Base-by-base conservation (phyloP, 768 basidiomycete species). In the Suillus hirtellus region DNA sequence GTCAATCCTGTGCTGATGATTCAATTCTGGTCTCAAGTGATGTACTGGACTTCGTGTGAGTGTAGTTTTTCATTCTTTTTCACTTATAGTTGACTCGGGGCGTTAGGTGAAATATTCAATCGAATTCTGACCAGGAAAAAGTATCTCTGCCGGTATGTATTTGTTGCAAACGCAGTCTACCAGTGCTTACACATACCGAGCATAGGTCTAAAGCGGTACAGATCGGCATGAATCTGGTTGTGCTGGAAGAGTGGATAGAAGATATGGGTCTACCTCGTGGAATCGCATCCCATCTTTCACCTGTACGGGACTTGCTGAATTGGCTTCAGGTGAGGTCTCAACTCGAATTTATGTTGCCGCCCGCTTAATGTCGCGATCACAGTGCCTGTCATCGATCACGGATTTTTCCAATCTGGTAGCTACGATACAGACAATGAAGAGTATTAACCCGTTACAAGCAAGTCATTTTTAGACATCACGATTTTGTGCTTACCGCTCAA, bases 31-130 rank as follows among this genome's bases (percentile, higher is more conserved):
- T 96, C 95, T 1, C 97, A 99, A 76, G 87, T 97, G n/a, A 89
- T 97, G 81, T 98, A 96, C 73, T 99, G 97, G 97, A 90, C 95
- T 60, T 89, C 95, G 27, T 93, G 95, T 92, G 81, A 81, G 88
- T 73, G n/a, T 68, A 14, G 11, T 52, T 31, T 43, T 44, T 21
- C 17, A 27, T 61, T 37, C 21, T 59, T 43, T 50, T 24, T 46
- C 21, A 38, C 70, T 68, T 14, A 66, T 53, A 60, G 60, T 67
- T 56, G 61, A 38, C 66, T 65, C 59, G 63, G 64, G 63, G 9
- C 59, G 35, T 60, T 44, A 93, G 92, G 92, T 72, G 92, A 93
- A 75, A 83, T 89, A 47, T 93, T 94, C 77, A 95, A 94, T 72
- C 87, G 93, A 44, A 80, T 95, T 42, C 76, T 94, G 47, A 92